Conservation (phyloP, 805 yeast genomes). For the Teunomyces pallodes region DNA sequence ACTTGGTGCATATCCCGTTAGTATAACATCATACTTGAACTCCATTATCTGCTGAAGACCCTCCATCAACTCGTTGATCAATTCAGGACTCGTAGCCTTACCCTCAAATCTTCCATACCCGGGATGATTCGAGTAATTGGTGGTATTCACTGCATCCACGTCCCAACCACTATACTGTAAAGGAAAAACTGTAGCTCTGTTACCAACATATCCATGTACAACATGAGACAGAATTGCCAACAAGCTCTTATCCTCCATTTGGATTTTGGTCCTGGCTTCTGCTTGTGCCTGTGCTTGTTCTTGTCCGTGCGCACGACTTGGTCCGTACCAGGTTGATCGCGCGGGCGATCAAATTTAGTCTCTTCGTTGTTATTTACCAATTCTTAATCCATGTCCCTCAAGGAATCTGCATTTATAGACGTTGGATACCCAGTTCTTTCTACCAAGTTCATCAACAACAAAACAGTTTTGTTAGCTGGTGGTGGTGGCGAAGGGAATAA, state of each 20-base stretch:
- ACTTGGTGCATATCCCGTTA: conserved; percentile 80
- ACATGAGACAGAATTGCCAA: conserved; percentile 77
- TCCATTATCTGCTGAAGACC: conserved; percentile 54
- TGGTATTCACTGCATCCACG: conserved; percentile 85
- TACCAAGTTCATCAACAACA: conserved; percentile 62
- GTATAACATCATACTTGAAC: conserved; percentile 57
- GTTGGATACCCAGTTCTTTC: conserved; percentile 80
- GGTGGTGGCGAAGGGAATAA: conserved; percentile 96
- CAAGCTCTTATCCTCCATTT: conserved; percentile 1
- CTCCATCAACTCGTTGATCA: conserved; percentile 46
- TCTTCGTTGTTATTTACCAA: neutral
- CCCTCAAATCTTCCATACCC: conserved; percentile 78
- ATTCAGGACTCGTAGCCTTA: conserved; percentile 41
- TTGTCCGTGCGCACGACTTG: conserved; percentile 1
- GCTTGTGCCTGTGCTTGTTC: neutral
- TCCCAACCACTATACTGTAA: conserved; percentile 88
- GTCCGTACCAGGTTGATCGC: neutral
- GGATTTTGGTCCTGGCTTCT: neutral
- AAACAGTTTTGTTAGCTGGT: conserved; percentile 71
- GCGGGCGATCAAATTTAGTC: neutral
- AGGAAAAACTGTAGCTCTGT: conserved; percentile 87
- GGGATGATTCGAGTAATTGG: conserved; percentile 87
- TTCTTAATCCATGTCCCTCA: conserved; percentile 24
- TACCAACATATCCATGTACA: conserved; percentile 94
- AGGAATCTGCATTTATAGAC: conserved; percentile 35